These are phyloP conservation scores for Skeletonema potamos DNA, from an alignment of 108 stramenopile genomes.

Conservation along the genomic window DNA sequence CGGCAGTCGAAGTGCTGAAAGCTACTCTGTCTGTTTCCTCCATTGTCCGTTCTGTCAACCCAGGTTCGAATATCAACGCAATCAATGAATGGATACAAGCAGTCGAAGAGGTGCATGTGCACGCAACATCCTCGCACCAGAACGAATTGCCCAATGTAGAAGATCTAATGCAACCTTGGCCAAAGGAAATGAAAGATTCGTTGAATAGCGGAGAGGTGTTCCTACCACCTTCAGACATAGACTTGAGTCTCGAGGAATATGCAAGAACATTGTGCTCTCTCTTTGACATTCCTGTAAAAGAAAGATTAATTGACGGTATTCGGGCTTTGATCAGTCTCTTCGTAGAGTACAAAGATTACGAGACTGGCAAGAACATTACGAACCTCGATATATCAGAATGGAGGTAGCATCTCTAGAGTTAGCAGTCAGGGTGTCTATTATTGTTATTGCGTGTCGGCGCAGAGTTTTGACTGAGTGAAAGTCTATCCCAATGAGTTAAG, in stretches of 20 bases:
- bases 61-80: neutral
- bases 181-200: conserved; percentile 59
- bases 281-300: conserved; percentile 78
- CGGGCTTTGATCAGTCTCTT: conserved; percentile 63
- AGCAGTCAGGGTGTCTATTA: no score
- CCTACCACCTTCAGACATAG: conserved; percentile 58
- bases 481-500: no score
- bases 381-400: no score
- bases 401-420: no score
- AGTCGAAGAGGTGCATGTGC: conserved; percentile 71
- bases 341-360: conserved; percentile 31
- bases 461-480: no score
- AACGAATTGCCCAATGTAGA: conserved; percentile 78
- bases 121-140: conserved; percentile 59
- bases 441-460: no score
- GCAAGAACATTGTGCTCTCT: conserved; percentile 70
- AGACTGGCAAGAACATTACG: no score
- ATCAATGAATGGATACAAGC: conserved; percentile 74
- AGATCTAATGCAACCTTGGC: conserved; percentile 78
- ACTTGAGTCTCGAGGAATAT: conserved; percentile 76
- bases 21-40: neutral
- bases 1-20: no score
- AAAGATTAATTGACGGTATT: conserved; percentile 52
- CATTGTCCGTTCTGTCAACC: neutral
- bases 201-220: conserved; percentile 32